Base-by-base conservation (phyloP, 2,329 filamentous ascomycete genomes). In the Fusarium buxicola region DNA sequence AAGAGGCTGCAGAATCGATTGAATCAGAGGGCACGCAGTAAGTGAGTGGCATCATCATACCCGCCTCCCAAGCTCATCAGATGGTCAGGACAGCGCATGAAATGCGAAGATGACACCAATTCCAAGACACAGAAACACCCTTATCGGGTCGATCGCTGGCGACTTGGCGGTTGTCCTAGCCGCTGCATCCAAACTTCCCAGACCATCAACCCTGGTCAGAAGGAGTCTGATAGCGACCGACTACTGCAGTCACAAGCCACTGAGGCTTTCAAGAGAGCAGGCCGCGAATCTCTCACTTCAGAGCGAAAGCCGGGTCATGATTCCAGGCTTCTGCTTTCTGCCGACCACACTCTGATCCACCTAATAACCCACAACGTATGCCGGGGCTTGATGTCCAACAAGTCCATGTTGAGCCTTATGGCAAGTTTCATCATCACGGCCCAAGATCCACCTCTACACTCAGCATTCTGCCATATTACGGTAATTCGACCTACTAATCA, bases 1-100 rank as follows among this genome's bases (percentile, higher is more conserved):
- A 63, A 67, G 28, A 39, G 36, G n/a, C 7, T 35, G 2, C 57
- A 67, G 28, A 67, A 65, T 39, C 52, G 63, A 6, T 10, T 53
- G 9, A 65, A 65, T 11, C 63, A 68, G 16, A 55, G 63, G 51
- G 60, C 54, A 4, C 55, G 52, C n/a, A 57, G 65, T 67, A 55
- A 51, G n/a, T n/a, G n/a, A n/a, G n/a, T n/a, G n/a, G n/a, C n/a
- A n/a, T n/a, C n/a, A n/a, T n/a, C 32, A 16, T 35, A 35, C n/a
- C 13, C 12, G n/a, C 8, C 32, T 16, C n/a, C 32, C 16, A 12
- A 9, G 55, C 43, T 55, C 7, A 58, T 1, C 0, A 2, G 1
- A 12, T 12, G 3, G 4, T 3, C 8, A 55, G 40, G 54, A 9
- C 27, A 57, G 2, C 63, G 60, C 4, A 21, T 64, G 0, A 56